Evolutionary conservation across 192 early-diverging fungal species (phyloP), one percentile per base, ranked within the genome.

Genomic region (Backusella australiensis): DNA sequence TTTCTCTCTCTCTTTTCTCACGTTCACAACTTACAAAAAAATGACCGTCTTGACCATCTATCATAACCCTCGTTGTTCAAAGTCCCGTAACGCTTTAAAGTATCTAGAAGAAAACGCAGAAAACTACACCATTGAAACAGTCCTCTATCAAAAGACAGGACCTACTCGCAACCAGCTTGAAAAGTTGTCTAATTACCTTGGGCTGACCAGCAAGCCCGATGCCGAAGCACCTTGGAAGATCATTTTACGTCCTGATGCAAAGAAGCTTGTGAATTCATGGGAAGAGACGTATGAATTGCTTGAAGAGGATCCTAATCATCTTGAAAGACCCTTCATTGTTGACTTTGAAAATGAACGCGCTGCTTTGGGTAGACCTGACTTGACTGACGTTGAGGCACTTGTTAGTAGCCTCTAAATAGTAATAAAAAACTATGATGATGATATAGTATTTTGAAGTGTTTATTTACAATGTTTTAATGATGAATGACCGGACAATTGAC

Each of bases 311-410:
- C 72, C 78, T 17, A 29, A 59, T 8, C 32, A 73, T 7, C 44
- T 83, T 11, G 82, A 83, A 63, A 72, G 82, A 32, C 82, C 82
- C n/a, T 72, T 83, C 44, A 78, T 83, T 14, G 67, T 83, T 29
- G 82, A 83, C 32, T 83, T 73, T 76, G 73, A 83, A n/a, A 34
- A 41, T 29, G 53, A 67, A n/a, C 80, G 74, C 23, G 78, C 82
- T 39, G 82, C 75, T 5, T 49, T 83, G 5, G 82, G 78, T n/a
- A 75, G 82, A 65, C 78, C 77, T n/a, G 76, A 77, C 8, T 39
- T 77, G 9, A 29, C 26, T 32, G 42, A 34, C 4, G 68, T 81
- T 0, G 75, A 81, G 26, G 36, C 67, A n/a, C 71, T 81, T 14
- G 44, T 81, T 52, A 71, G 69, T n/a, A 42, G 68, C 9, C 69